Evolutionary conservation across 805 yeast species (phyloP).

Genomic region (Candida suzukii): DNA sequence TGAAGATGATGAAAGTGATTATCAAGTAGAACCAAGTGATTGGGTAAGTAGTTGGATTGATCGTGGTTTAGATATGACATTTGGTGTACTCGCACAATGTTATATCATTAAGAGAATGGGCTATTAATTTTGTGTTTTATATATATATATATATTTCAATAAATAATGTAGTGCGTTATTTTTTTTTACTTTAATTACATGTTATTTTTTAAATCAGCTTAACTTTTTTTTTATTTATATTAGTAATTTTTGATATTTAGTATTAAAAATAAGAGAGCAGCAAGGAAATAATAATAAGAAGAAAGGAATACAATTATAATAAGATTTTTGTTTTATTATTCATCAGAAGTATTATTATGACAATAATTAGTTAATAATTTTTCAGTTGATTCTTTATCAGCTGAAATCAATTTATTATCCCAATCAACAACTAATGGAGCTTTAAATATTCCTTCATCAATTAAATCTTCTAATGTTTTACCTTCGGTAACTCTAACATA

Average conservation of each 20-base stretch:
- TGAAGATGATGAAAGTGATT: slow-evolving; percentile 9
- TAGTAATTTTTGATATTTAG: too few relatives aligned
- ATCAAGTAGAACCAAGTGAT: slow-evolving; percentile 61
- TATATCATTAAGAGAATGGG: slow-evolving; percentile 93
- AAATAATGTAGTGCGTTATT: too few relatives aligned
- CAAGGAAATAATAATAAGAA: too few relatives aligned
- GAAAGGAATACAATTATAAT: too few relatives aligned
- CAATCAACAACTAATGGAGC: slow-evolving; percentile 57
- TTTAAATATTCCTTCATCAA: slow-evolving; percentile 20
- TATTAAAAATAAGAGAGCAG: too few relatives aligned
- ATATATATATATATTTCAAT: not conserved
- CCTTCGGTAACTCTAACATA: not conserved
- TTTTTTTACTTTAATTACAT: too few relatives aligned
- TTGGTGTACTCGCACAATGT: slow-evolving; percentile 85
- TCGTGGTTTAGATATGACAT: slow-evolving; percentile 67
- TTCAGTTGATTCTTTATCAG: slow-evolving; percentile 27
- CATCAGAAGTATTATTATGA: slow-evolving; percentile 11
- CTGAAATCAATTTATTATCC: slow-evolving; percentile 50
- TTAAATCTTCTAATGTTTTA: slow-evolving; percentile 13
- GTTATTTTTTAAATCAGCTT: too few relatives aligned
- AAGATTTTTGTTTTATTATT: too few relatives aligned
- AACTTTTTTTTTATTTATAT: too few relatives aligned
- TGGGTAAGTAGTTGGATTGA: slow-evolving; percentile 79
- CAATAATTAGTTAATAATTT: slow-evolving; percentile 35
- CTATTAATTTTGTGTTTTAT: slow-evolving; percentile 20